These are phyloP conservation scores for Magnaporthales sp. DNA, from an alignment of 2,329 filamentous ascomycete genomes.

Conservation along the genomic window DNA sequence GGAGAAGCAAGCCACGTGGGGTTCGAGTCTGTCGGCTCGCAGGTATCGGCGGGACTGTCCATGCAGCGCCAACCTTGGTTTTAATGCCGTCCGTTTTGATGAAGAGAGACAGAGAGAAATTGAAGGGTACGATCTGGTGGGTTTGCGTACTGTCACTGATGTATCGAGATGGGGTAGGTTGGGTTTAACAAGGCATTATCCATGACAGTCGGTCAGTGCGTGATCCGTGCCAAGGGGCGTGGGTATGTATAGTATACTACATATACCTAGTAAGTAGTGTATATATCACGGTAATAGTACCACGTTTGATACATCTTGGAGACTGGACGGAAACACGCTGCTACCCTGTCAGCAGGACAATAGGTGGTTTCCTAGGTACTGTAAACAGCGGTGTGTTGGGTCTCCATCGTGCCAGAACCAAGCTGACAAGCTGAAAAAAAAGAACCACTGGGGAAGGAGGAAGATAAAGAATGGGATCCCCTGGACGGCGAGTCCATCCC, in stretches of 20 bases:
- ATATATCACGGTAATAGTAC: not conserved
- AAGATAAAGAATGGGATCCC: too few relatives aligned
- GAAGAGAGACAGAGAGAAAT: not conserved
- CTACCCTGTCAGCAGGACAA: not conserved
- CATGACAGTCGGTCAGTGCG: not conserved
- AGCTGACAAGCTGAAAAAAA: not conserved
- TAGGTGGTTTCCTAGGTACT: not conserved
- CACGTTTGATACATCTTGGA: not conserved
- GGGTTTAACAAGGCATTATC: not conserved
- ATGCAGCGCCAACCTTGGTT: not conserved
- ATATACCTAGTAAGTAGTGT: not conserved
- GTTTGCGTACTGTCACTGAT: not conserved
- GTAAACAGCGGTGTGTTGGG: not conserved
- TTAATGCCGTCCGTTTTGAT: not conserved
- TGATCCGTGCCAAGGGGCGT: not conserved
- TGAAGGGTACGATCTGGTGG: not conserved
- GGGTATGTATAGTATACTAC: not conserved
- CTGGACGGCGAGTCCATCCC: not conserved
- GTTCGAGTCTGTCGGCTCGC: not conserved
- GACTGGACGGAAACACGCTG: not conserved
- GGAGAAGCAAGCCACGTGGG: not conserved
- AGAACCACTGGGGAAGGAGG: too few relatives aligned
- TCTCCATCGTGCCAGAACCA: not conserved
- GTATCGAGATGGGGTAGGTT: not conserved
- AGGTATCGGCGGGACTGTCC: not conserved